phyloP scores from a whole-genome alignment of 2,329 filamentous ascomycete species.

The Fusarium duplospermum region DNA sequence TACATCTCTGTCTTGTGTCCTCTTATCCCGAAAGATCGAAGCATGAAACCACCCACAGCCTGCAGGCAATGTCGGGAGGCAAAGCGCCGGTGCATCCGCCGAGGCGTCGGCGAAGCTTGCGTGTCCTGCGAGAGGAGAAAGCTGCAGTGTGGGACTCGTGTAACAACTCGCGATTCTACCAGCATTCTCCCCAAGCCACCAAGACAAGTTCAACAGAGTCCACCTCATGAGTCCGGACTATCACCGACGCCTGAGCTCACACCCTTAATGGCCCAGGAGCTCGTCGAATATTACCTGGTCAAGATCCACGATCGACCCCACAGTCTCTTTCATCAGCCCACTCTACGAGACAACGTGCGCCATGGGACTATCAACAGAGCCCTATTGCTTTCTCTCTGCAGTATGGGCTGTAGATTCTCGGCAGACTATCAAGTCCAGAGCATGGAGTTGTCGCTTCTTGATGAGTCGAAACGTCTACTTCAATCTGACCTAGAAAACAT shows the following conservation, averaged over 20 bases:
- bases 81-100: constrained; percentile 23
- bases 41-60: constrained; percentile 20
- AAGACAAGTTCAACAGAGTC: not conserved
- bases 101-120: constrained; percentile 7
- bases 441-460: not conserved
- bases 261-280: not conserved
- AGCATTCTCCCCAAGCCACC: not conserved
- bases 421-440: not conserved
- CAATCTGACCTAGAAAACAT: constrained; percentile 21
- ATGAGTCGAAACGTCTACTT: constrained; percentile 11
- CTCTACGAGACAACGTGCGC: not conserved
- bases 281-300: constrained; percentile 20
- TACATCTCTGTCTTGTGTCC: not conserved
- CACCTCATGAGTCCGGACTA: not conserved
- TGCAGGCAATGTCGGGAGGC: constrained; percentile 21
- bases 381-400: constrained; percentile 15
- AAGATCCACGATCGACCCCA: constrained; percentile 24
- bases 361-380: constrained; percentile 3
- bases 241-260: not conserved
- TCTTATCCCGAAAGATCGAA: not conserved
- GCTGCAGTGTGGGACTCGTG: not conserved
- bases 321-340: constrained; percentile 26
- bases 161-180: not conserved
- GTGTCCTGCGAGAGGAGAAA: not conserved
- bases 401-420: constrained; percentile 18